phyloP scores from a whole-genome alignment of 768 basidiomycete genomes.

The Exidia glandulosa region DNA sequence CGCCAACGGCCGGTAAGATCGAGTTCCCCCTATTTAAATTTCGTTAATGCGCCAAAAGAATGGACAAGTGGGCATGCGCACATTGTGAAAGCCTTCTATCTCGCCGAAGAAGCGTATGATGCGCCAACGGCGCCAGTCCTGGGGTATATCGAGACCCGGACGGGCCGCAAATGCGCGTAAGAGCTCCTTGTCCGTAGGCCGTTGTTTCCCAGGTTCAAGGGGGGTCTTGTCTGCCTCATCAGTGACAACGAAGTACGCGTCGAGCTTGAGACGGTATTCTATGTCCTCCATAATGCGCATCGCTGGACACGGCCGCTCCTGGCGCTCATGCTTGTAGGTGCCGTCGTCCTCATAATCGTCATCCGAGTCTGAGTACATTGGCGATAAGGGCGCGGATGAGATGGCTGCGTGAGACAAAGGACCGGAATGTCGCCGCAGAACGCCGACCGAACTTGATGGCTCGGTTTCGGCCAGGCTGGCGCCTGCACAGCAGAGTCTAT shows the following conservation, averaged over 20 bases:
- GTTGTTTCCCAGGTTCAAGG: not conserved
- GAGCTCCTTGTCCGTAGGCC: not conserved
- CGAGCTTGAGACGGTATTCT: not conserved
- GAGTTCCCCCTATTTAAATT: too few species aligned
- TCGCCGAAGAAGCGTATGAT: not conserved
- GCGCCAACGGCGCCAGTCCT: not conserved
- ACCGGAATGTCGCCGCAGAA: too few species aligned
- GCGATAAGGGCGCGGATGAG: too few species aligned
- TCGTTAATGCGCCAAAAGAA: too few species aligned
- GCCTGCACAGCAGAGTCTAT: too few species aligned
- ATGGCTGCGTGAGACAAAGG: too few species aligned
- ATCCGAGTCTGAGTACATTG: not conserved
- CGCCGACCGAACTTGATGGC: too few species aligned
- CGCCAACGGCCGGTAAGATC: too few species aligned
- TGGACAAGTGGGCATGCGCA: constrained; percentile 17
- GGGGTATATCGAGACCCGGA: not conserved
- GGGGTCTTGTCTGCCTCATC: not conserved
- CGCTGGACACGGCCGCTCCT: not conserved
- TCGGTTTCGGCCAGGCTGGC: too few species aligned
- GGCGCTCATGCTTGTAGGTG: not conserved
- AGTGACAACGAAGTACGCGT: not conserved
- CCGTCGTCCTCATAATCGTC: not conserved
- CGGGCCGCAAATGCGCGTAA: not conserved
- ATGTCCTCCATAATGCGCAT: not conserved
- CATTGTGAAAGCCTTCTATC: not conserved